Evolutionary conservation across 306 rosid species (phyloP).

Genomic region (Vigna unguiculata): DNA sequence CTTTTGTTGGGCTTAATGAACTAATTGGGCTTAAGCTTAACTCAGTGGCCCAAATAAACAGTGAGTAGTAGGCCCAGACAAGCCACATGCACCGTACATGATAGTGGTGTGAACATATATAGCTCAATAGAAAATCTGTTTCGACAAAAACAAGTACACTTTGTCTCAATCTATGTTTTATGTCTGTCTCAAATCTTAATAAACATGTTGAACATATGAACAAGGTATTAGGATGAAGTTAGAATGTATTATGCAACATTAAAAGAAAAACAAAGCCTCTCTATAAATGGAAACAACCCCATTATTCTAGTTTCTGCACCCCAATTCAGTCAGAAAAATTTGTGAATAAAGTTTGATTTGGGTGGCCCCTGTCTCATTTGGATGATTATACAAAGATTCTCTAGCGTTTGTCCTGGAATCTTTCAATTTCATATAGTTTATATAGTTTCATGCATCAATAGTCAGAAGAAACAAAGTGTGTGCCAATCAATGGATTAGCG

Average conservation of each 20-base stretch:
- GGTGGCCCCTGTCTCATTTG: slow-evolving; percentile 32
- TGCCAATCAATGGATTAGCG: background rate
- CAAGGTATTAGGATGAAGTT: background rate
- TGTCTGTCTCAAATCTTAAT: background rate
- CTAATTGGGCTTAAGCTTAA: no score
- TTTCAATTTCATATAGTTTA: slow-evolving; percentile 30
- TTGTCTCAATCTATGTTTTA: slow-evolving; percentile 11
- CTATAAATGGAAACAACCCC: slow-evolving; percentile 29
- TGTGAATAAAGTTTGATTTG: slow-evolving; percentile 12
- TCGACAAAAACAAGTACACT: background rate
- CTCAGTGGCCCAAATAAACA: background rate
- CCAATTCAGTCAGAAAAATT: background rate
- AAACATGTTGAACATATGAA: slow-evolving; percentile 16
- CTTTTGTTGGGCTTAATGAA: background rate
- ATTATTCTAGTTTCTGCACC: slow-evolving; percentile 15
- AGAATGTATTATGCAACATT: slow-evolving; percentile 44
- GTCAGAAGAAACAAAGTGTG: slow-evolving; percentile 31
- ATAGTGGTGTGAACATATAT: background rate
- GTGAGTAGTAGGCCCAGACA: background rate
- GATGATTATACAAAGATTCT: slow-evolving; percentile 32
- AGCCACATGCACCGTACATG: background rate
- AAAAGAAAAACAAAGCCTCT: slow-evolving; percentile 23
- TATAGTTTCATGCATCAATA: slow-evolving; percentile 43
- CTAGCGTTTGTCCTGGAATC: slow-evolving; percentile 47
- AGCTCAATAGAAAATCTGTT: background rate